Conservation (phyloP, 345 rosid genomes). For the Sonneratia alba region DNA sequence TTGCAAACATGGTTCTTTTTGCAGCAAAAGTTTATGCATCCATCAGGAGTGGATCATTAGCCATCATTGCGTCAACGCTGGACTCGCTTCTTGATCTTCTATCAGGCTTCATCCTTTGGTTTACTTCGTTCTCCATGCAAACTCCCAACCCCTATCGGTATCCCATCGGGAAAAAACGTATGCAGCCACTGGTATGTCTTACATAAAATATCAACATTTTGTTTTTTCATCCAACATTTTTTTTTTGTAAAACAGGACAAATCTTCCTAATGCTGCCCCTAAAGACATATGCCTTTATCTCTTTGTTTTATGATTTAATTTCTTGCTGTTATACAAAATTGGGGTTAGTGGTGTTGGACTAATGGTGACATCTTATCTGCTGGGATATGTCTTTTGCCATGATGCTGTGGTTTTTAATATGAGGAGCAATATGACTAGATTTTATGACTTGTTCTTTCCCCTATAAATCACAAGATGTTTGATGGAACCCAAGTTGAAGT, state of each 20-base stretch:
- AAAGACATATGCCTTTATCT: neutral
- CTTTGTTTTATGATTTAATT: neutral
- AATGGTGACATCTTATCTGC: neutral
- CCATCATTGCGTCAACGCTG: conserved; percentile 90
- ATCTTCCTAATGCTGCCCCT: neutral
- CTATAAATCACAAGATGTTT: neutral
- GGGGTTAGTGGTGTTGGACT: neutral
- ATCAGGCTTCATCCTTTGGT: conserved; percentile 98
- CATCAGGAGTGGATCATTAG: conserved; percentile 76
- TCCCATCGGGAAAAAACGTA: conserved; percentile 93
- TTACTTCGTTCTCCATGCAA: conserved; percentile 97
- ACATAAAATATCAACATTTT: neutral
- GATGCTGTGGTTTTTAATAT: neutral
- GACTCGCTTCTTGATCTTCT: conserved; percentile 98
- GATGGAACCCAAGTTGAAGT: neutral
- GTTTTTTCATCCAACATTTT: neutral
- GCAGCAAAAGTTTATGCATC: conserved; percentile 95
- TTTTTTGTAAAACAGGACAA: neutral
- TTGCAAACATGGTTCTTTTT: conserved; percentile 91
- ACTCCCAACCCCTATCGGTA: conserved; percentile 91
- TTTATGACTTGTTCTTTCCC: neutral
- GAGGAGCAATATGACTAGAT: neutral
- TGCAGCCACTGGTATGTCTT: conserved; percentile 91
- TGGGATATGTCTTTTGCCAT: neutral
- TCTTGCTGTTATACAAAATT: neutral